A percentile compares a stretch with the other conserved stretches of the same genome.
These are phyloP conservation scores for Phoma sp. DNA, from an alignment of 2,329 filamentous ascomycete species.

Conservation along the genomic window DNA sequence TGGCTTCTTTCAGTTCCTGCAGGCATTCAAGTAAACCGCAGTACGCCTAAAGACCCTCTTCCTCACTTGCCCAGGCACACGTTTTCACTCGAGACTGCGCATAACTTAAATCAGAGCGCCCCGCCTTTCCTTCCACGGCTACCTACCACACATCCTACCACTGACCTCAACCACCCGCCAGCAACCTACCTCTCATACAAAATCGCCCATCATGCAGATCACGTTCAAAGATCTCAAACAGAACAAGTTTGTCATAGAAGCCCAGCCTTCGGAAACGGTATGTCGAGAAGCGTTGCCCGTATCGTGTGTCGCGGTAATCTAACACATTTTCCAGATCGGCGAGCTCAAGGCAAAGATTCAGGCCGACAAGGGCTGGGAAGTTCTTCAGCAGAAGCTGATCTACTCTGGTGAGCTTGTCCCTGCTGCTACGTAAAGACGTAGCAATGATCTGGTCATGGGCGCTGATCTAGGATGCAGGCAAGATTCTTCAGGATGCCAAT, in stretches of 20 bases:
- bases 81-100: too few relatives aligned
- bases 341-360: conserved; percentile 92
- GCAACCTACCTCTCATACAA: not conserved
- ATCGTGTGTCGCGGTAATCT: conserved; percentile 22
- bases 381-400: conserved; percentile 90
- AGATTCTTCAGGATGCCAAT: conserved; percentile 97
- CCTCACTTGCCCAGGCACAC: not conserved
- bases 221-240: conserved; percentile 96
- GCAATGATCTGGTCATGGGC: conserved; percentile 26
- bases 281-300: conserved; percentile 25
- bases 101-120: too few relatives aligned
- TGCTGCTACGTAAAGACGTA: conserved; percentile 7
- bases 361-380: conserved; percentile 92
- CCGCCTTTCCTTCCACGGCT: conserved; percentile 12
- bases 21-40: conserved; percentile 2
- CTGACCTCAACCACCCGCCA: too few relatives aligned
- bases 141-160: conserved; percentile 6
- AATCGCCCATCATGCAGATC: conserved; percentile 64
- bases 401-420: conserved; percentile 77
- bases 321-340: conserved; percentile 67
- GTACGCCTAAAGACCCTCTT: not conserved
- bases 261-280: conserved; percentile 91
- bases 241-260: conserved; percentile 96
- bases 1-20: conserved; percentile 22
- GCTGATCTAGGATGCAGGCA: conserved; percentile 65